phyloP scores from a whole-genome alignment of 2,329 filamentous ascomycete genomes.

The Fusarium lyarnte region DNA sequence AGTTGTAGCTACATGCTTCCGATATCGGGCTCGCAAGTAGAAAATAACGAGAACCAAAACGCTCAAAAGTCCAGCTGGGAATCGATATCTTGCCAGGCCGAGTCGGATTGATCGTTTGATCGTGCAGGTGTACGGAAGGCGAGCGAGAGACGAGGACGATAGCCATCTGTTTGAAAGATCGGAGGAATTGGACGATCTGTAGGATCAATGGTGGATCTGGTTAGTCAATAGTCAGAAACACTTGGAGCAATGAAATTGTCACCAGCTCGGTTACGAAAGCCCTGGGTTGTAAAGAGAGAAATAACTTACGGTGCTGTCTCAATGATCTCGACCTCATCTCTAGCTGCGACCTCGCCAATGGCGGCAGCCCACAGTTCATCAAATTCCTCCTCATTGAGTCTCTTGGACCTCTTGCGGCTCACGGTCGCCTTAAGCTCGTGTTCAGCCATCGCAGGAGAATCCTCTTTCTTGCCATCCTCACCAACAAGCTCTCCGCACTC shows the following conservation, averaged over 20 bases:
- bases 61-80: conserved; percentile 78
- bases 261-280: conserved; percentile 22
- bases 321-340: conserved; percentile 67
- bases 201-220: conserved; percentile 78
- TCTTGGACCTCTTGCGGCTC: conserved; percentile 78
- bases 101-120: conserved; percentile 80
- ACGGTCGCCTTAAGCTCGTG: conserved; percentile 82
- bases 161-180: conserved; percentile 71
- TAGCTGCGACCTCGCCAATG: conserved; percentile 73
- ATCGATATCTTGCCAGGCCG: conserved; percentile 86
- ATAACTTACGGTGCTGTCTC: conserved; percentile 62
- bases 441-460: conserved; percentile 70
- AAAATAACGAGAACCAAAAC: conserved; percentile 58
- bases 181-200: conserved; percentile 76
- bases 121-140: conserved; percentile 86
- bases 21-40: conserved; percentile 73
- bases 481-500: conserved; percentile 83
- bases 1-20: conserved; percentile 70
- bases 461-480: conserved; percentile 67
- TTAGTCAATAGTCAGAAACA: conserved; percentile 78
- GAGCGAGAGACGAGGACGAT: conserved; percentile 88
- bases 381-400: conserved; percentile 88
- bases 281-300: conserved; percentile 25
- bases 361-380: conserved; percentile 85
- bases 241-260: conserved; percentile 39